A percentile compares a stretch with the other conserved stretches of the same genome.
phyloP scores from a whole-genome alignment of 148 eudicot genomes.

The Chenopodium suecicum region DNA sequence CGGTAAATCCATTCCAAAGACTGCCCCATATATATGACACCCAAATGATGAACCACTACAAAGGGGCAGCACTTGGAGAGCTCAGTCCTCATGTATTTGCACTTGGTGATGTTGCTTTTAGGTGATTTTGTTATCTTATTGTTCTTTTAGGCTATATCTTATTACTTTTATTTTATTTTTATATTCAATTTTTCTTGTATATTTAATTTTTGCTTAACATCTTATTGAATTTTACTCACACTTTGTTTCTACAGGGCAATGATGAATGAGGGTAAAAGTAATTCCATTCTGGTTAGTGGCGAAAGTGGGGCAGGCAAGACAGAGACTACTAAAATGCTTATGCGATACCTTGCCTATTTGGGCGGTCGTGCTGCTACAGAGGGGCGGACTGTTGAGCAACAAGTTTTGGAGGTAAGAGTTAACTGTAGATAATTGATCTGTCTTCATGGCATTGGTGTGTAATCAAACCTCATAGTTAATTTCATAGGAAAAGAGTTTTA shows the following conservation, averaged over 20 bases:
- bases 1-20: conserved; percentile 95
- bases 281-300: conserved; percentile 89
- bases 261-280: conserved; percentile 86
- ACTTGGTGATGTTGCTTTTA: conserved; percentile 82
- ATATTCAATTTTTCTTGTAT: background rate
- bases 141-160: background rate
- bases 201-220: conserved; percentile 17
- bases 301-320: conserved; percentile 99
- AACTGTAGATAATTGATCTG: background rate
- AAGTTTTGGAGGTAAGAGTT: conserved; percentile 79
- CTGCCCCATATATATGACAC: conserved; percentile 76
- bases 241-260: conserved; percentile 61
- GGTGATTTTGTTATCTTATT: conserved; percentile 43
- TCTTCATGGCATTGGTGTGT: conserved; percentile 1
- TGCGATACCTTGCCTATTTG: conserved; percentile 91
- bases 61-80: conserved; percentile 81
- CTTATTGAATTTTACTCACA: conserved; percentile 12
- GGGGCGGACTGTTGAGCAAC: conserved; percentile 92
- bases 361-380: conserved; percentile 88
- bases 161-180: background rate
- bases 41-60: conserved; percentile 92
- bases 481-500: background rate
- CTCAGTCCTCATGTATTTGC: conserved; percentile 95
- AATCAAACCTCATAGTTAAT: background rate
- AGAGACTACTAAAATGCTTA: conserved; percentile 94